phyloP scores from a whole-genome alignment of 1,139 yeast species.

The Meyerozyma athensensis region DNA sequence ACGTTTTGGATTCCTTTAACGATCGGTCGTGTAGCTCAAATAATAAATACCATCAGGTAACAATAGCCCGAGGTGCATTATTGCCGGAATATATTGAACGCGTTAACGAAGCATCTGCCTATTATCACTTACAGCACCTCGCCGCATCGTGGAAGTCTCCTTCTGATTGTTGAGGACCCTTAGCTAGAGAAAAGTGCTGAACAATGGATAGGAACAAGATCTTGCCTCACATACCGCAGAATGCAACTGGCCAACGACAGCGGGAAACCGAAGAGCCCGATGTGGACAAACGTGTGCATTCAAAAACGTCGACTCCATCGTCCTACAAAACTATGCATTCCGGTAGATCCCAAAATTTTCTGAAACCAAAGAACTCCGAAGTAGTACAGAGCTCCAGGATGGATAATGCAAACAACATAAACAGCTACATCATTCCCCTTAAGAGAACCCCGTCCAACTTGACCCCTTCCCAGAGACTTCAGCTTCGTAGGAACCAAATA shows the following conservation, averaged over 20 bases:
- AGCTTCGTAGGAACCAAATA: slow-evolving; percentile 27
- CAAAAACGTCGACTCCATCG: no score
- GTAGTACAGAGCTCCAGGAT: no score
- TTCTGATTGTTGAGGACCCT: background rate
- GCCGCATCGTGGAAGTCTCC: background rate
- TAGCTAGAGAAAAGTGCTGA: background rate
- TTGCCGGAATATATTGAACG: background rate
- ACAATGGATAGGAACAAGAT: background rate
- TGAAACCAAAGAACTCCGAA: no score
- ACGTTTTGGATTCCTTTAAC: no score
- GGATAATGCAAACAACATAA: background rate
- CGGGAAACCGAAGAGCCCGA: background rate
- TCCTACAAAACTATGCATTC: no score
- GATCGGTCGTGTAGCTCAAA: no score
- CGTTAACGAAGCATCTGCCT: background rate
- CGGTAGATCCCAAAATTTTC: no score
- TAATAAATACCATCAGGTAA: no score
- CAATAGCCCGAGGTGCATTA: no score
- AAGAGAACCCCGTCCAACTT: slow-evolving; percentile 25
- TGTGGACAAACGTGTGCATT: no score
- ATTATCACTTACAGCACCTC: background rate
- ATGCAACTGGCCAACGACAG: background rate
- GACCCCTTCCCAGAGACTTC: slow-evolving; percentile 38
- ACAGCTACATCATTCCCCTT: background rate
- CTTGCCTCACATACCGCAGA: background rate